Evolutionary conservation across 805 yeast genomes (phyloP).

Genomic region (Wickerhamiella siamensis): DNA sequence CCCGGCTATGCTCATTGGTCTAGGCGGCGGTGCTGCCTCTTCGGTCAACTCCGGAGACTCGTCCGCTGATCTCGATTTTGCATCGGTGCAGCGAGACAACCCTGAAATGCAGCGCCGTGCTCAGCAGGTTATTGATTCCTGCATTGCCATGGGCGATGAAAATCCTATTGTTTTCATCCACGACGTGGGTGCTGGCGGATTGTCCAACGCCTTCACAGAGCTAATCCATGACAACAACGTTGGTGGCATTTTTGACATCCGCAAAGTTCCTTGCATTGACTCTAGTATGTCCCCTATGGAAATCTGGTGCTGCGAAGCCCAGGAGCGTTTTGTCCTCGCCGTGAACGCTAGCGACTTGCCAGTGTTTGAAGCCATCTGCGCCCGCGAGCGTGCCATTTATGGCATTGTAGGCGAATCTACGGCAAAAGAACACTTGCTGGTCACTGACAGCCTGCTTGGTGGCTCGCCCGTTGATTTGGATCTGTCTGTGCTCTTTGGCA

Average conservation of each 20-base stretch:
- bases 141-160: slow-evolving; percentile 61
- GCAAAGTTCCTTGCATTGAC: slow-evolving; percentile 81
- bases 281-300: slow-evolving; percentile 99
- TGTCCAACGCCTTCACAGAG: slow-evolving; percentile 94
- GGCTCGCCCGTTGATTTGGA: slow-evolving; percentile 74
- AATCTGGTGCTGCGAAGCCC: slow-evolving; percentile 99
- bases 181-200: slow-evolving; percentile 99
- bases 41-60: slow-evolving; percentile 84
- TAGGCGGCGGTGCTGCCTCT: slow-evolving; percentile 99
- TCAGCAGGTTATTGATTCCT: slow-evolving; percentile 91
- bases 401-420: slow-evolving; percentile 95
- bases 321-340: slow-evolving; percentile 93
- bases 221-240: slow-evolving; percentile 91
- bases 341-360: slow-evolving; percentile 67
- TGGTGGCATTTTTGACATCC: slow-evolving; percentile 85
- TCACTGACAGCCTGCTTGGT: slow-evolving; percentile 67
- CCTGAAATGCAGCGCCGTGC: slow-evolving; percentile 99
- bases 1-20: slow-evolving; percentile 92
- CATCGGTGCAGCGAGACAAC: slow-evolving; percentile 97
- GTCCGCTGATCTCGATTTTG: slow-evolving; percentile 91
- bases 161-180: slow-evolving; percentile 90
- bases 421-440: slow-evolving; percentile 62
- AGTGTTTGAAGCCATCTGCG: slow-evolving; percentile 63
- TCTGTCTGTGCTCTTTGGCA: slow-evolving; percentile 89
- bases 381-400: slow-evolving; percentile 89